These are phyloP conservation scores for Penicillium sp. DNA, from an alignment of 2,329 filamentous ascomycete species.

Conservation along the genomic window DNA sequence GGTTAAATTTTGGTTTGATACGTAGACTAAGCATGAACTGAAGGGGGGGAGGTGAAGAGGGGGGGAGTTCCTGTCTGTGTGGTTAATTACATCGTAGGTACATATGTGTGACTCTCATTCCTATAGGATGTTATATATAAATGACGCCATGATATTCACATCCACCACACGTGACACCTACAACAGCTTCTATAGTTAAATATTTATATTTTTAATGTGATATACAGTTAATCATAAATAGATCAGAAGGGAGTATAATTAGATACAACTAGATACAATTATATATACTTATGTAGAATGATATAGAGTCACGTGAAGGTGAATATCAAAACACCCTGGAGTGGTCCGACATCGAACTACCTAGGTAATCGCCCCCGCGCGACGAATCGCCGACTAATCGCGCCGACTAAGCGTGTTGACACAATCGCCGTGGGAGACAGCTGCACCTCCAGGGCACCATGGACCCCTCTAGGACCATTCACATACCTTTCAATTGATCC, in stretches of 20 bases:
- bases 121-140: not conserved
- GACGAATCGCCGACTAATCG: not conserved
- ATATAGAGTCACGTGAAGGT: not conserved
- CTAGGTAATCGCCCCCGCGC: not conserved
- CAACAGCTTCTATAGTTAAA: not conserved
- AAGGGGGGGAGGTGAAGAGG: too few species aligned
- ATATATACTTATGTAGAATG: not conserved
- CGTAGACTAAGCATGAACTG: not conserved
- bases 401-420: not conserved
- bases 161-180: not conserved
- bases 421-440: not conserved
- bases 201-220: not conserved
- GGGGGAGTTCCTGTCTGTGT: not conserved
- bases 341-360: too few species aligned
- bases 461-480: not conserved
- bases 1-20: not conserved
- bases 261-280: too few species aligned
- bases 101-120: not conserved
- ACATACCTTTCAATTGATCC: not conserved
- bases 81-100: constrained; percentile 1
- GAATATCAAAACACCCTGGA: not conserved
- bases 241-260: not conserved
- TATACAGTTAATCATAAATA: not conserved
- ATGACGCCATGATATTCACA: constrained; percentile 5
- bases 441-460: not conserved